phyloP scores from a whole-genome alignment of 768 basidiomycete genomes.

The Gyrodon lividus region DNA sequence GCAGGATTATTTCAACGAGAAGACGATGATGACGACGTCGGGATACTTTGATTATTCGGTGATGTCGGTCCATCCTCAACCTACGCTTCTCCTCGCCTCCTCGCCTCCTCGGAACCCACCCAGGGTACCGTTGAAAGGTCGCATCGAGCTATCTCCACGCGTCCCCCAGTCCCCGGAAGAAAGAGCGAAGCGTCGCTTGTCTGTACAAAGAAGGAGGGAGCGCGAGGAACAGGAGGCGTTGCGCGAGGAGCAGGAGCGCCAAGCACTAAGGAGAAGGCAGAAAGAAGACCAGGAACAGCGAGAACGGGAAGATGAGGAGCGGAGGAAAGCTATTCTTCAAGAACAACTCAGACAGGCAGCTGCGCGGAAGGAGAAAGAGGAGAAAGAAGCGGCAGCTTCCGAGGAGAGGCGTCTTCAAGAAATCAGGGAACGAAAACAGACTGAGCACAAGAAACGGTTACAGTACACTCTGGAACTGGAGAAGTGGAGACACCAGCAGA shows the following conservation, averaged over 20 bases:
- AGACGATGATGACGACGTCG: neutral
- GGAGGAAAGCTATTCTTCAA: constrained; percentile 42
- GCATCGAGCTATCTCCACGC: constrained; percentile 9
- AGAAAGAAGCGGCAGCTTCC: constrained; percentile 40
- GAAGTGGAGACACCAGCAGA: constrained; percentile 51
- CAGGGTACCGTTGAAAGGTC: neutral
- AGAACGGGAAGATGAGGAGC: constrained; percentile 42
- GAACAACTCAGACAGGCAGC: constrained; percentile 40
- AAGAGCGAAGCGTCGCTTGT: constrained; percentile 21
- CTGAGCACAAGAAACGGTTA: constrained; percentile 46
- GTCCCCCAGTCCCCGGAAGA: constrained; percentile 26
- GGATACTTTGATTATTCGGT: neutral
- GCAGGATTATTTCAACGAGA: constrained; percentile 9
- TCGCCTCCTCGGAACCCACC: constrained; percentile 8
- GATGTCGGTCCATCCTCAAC: neutral
- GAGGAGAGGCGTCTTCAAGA: constrained; percentile 46
- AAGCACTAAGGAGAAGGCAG: constrained; percentile 35
- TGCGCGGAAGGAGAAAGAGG: constrained; percentile 35
- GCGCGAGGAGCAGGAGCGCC: constrained; percentile 44
- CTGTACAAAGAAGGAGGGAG: constrained; percentile 21
- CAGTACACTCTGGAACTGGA: constrained; percentile 53
- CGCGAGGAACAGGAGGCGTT: constrained; percentile 43
- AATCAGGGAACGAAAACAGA: constrained; percentile 46
- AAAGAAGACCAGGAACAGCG: constrained; percentile 9
- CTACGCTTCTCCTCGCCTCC: constrained; percentile 2